Evolutionary conservation across 2,329 filamentous ascomycete genomes (phyloP), one percentile per base, ranked within the genome.

Genomic region (Calonectria naviculata): DNA sequence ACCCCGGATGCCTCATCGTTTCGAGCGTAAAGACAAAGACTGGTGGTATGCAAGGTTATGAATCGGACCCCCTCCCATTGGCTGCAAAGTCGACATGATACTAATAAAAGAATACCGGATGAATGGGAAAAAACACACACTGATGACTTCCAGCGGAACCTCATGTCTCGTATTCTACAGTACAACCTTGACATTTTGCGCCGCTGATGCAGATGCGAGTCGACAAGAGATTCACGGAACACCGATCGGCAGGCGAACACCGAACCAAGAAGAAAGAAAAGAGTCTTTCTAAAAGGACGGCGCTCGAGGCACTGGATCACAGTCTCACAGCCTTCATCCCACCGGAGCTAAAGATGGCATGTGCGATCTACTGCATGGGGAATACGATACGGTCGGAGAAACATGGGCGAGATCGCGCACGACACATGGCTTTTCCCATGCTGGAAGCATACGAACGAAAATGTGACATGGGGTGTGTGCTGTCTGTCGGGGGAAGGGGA

Each of bases 191-290:
- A 5, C 3, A 58, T 15, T 38, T 26, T 36, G 78, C 81, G 10
- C 88, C 88, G 5, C 85, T 84, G 42, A 78, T 83, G 80, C 88
- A 90, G 46, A 84, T 81, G 3, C 84, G 83, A 10, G 84, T 85
- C 36, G 84, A 71, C 21, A 87, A 78, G 87, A 89, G 26, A 86
- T 85, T n/a, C 44, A 83, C 79, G 34, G 81, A 82, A 74, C 87
- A 88, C 15, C 85, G 87, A 75, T 87, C 81, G 64, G 77, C 80
- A 75, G 80, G 61, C 84, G 68, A 15, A 29, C 66, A 17, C 9
- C 13, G 21, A 60, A 15, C 19, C 5, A 19, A 26, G 15, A 38
- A n/a, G 24, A 12, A 38, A 36, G 15, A 36, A 36, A 12, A 7
- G 34, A 36, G 34, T n/a, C n/a, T n/a, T n/a, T n/a, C n/a, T n/a